These are phyloP conservation scores for Solanum chilense DNA, from an alignment of 257 asterid genomes.

Conservation along the genomic window DNA sequence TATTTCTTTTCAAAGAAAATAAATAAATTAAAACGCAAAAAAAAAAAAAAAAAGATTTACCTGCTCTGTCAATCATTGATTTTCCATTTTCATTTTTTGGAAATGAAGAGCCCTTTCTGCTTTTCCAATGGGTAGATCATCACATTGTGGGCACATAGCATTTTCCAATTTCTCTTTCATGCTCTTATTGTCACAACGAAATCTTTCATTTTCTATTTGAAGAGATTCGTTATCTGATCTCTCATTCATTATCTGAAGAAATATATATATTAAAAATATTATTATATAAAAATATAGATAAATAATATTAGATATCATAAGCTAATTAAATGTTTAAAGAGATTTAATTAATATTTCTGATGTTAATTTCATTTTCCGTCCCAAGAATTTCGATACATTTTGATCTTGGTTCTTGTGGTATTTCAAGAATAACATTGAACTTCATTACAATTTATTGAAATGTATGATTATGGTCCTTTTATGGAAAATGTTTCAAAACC, in stretches of 20 bases:
- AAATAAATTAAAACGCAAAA: background rate
- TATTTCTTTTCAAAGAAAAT: background rate
- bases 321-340: background rate
- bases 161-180: constrained; percentile 33
- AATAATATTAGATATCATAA: background rate
- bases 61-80: constrained; percentile 39
- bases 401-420: background rate
- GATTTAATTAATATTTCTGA: background rate
- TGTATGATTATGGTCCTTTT: no score
- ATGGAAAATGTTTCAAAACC: background rate
- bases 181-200: constrained; percentile 36
- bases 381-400: background rate
- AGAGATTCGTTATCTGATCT: constrained; percentile 36
- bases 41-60: background rate
- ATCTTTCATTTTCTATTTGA: constrained; percentile 35
- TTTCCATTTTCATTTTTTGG: constrained; percentile 32
- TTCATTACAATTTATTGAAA: background rate
- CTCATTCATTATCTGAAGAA: constrained; percentile 14
- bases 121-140: constrained; percentile 17
- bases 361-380: background rate
- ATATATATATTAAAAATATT: background rate
- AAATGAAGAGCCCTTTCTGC: constrained; percentile 21
- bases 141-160: constrained; percentile 27
- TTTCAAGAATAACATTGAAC: background rate
- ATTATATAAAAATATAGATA: background rate